Percentiles rank a stretch among this genome's conserved stretches.
phyloP scores from a whole-genome alignment of 202 grass and related monocot genomes.

The Schoenoplectus triqueter region DNA sequence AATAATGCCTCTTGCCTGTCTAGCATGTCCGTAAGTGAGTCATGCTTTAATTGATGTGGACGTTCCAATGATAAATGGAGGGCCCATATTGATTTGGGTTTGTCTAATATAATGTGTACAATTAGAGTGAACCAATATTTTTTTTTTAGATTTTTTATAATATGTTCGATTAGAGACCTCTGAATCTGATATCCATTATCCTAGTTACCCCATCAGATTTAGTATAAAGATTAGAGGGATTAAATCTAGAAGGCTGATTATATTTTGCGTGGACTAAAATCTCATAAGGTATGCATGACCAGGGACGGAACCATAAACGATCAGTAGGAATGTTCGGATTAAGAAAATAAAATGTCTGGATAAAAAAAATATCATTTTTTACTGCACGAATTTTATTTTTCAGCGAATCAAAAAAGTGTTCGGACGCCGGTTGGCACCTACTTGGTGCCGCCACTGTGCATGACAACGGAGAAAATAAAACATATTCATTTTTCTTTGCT shows the following conservation, averaged over 20 bases:
- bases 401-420: too few relatives aligned
- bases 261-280: not conserved
- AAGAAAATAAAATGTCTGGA: too few relatives aligned
- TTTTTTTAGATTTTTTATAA: not conserved
- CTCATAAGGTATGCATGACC: too few relatives aligned
- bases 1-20: not conserved
- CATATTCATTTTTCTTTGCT: not conserved
- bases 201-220: not conserved
- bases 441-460: too few relatives aligned
- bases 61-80: not conserved
- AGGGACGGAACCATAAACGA: too few relatives aligned
- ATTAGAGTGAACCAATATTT: not conserved
- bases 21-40: not conserved
- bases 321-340: too few relatives aligned
- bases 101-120: not conserved
- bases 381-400: too few relatives aligned
- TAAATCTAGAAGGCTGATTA: not conserved
- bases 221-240: not conserved
- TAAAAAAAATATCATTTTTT: too few relatives aligned
- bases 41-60: not conserved
- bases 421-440: too few relatives aligned
- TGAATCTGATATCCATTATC: too few relatives aligned
- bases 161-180: not conserved
- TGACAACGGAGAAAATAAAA: too few relatives aligned
- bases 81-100: not conserved